Base-by-base conservation (phyloP, 305 asterid genomes). In the Fraxinus xanthoxyloides region DNA sequence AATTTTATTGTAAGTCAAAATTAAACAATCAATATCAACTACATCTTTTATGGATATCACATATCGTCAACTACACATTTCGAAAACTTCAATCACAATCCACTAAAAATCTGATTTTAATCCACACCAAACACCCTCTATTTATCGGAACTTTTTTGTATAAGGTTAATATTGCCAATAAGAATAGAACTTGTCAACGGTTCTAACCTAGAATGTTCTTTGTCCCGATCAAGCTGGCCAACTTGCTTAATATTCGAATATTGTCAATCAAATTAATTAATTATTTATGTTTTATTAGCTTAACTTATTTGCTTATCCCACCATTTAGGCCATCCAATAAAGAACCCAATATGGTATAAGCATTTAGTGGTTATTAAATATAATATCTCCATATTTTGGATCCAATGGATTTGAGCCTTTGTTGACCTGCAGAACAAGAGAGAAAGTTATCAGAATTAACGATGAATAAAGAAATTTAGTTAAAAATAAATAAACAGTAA, bases 401-500 rank as follows among this genome's bases (percentile, higher is more conserved):
- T 3, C 24, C 26, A 56, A 56, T 26, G 28, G 3, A n/a, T 34
- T 79, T 3, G 56, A 43, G 61, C 86, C 65, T 23, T 46, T 72
- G 23, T 63, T 79, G 81, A 85, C 86, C 88, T 85, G 88, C 72
- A 72, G 30, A 4, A 23, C 21, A 46, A 46, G 19, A 13, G 13
- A 46, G 13, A 3, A 13, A 3, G 0, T 65, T 3, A 26, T 26
- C 15, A 65, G 7, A 65, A 13, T 65, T 56, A 77, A 73, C 13
- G 56, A 9, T 24, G n/a, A 30, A 59, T 74, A 69, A 19, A 12
- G 34, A 12, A 17, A 38, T 78, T 28, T 3, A 24, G 35, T 13
- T 5, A 78, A 32, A n/a, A 56, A 2, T 51, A 32, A 72, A n/a
- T 4, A 35, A 30, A 46, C 10, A 19, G 4, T 9, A 54, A 13